Conservation (phyloP, 2,329 filamentous ascomycete species). For the Aschersonia sp. region DNA sequence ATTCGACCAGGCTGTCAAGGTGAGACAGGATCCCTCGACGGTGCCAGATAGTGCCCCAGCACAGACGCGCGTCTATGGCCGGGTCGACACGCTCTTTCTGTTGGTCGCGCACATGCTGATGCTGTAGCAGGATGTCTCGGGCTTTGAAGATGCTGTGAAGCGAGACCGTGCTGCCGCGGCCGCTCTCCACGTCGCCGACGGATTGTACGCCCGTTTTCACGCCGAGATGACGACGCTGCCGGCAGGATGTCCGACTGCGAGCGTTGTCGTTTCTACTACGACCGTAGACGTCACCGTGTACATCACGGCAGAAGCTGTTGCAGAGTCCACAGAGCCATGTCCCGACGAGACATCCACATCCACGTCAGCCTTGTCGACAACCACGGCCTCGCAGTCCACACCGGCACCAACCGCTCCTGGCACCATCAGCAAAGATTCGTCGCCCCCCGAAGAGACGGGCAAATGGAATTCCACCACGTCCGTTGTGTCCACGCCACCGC, state of each 20-base stretch:
- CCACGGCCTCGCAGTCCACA: no score
- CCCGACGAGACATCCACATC: neutral
- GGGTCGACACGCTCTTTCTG: no score
- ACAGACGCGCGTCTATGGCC: no score
- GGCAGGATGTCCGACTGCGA: conserved; percentile 10
- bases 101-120: neutral
- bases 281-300: conserved; percentile 18
- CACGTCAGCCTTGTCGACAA: neutral
- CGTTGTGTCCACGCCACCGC: neutral
- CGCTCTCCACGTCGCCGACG: neutral
- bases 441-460: neutral
- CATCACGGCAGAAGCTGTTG: conserved; percentile 12
- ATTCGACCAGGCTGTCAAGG: conserved; percentile 1
- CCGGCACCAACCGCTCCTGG: neutral
- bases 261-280: conserved; percentile 13
- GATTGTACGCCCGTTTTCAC: neutral
- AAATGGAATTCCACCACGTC: neutral
- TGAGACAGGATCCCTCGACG: neutral
- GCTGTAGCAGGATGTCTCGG: neutral
- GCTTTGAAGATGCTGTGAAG: neutral
- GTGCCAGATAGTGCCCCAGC: no score
- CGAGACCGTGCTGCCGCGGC: neutral
- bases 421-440: neutral
- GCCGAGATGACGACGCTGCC: neutral
- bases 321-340: conserved; percentile 5